A percentile compares a stretch with the other conserved stretches of the same genome.
Evolutionary conservation across 2,329 filamentous ascomycete genomes (phyloP).

Genomic region (Kalmusia sp.): DNA sequence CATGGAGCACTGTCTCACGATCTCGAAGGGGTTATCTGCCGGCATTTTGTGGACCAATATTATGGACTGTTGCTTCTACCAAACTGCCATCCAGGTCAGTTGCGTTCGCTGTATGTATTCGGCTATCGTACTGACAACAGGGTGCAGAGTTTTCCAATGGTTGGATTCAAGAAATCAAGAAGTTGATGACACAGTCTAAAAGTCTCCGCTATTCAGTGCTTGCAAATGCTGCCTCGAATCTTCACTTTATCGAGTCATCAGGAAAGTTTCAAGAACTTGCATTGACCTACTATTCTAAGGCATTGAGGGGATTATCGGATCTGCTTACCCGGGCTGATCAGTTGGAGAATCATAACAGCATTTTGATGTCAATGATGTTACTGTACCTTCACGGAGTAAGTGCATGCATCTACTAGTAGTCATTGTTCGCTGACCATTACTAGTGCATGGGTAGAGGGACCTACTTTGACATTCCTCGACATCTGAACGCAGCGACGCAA

Average conservation of each 20-base stretch:
- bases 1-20: slow-evolving; percentile 5
- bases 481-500: slow-evolving; percentile 18
- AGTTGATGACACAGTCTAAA: slow-evolving; percentile 33
- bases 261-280: slow-evolving; percentile 17
- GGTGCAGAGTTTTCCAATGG: slow-evolving; percentile 34
- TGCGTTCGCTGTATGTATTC: background rate
- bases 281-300: slow-evolving; percentile 20
- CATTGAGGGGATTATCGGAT: slow-evolving; percentile 15
- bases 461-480: slow-evolving; percentile 21
- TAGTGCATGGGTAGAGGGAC: slow-evolving; percentile 19
- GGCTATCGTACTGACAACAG: background rate
- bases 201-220: slow-evolving; percentile 39
- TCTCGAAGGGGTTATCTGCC: slow-evolving; percentile 17
- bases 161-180: slow-evolving; percentile 37
- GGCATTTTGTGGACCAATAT: slow-evolving; percentile 22
- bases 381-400: slow-evolving; percentile 23
- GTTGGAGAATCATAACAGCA: slow-evolving; percentile 14
- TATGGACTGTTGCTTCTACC: slow-evolving; percentile 32
- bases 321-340: slow-evolving; percentile 6
- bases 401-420: background rate
- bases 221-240: slow-evolving; percentile 21
- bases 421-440: background rate
- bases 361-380: slow-evolving; percentile 22
- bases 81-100: slow-evolving; percentile 27
- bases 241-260: slow-evolving; percentile 17